phyloP scores from a whole-genome alignment of 2,329 filamentous ascomycete species.

The Paecilomyces formosus region DNA sequence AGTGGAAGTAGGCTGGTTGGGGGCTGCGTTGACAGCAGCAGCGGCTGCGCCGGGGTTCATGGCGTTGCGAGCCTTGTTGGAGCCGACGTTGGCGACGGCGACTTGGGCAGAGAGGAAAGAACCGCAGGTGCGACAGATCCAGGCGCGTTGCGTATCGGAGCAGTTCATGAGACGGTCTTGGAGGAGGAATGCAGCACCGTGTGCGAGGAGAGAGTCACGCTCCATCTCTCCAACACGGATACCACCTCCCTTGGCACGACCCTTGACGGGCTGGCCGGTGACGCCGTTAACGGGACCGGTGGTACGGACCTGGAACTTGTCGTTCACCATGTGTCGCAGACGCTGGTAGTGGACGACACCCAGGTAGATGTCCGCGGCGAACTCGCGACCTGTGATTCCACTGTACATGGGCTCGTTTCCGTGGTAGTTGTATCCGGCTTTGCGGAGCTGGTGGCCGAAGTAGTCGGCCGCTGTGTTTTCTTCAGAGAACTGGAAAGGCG shows the following conservation, averaged over 20 bases:
- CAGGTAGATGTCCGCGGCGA: conserved; percentile 91
- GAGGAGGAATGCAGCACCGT: conserved; percentile 88
- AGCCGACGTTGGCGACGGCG: conserved; percentile 27
- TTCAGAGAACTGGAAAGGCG: conserved; percentile 91
- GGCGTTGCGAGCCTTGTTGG: conserved; percentile 14
- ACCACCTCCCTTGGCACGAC: conserved; percentile 90
- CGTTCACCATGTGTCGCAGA: conserved; percentile 98
- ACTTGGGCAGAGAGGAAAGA: conserved; percentile 80
- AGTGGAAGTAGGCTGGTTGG: conserved; percentile 16
- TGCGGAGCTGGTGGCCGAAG: conserved; percentile 91
- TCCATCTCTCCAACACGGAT: conserved; percentile 99
- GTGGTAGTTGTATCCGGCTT: conserved; percentile 95
- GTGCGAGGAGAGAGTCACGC: conserved; percentile 85
- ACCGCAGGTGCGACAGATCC: conserved; percentile 83
- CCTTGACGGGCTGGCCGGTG: conserved; percentile 95
- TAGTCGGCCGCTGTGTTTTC: conserved; percentile 86
- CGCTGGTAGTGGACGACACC: conserved; percentile 98
- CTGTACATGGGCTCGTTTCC: conserved; percentile 99
- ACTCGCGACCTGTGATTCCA: conserved; percentile 89
- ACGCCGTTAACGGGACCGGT: conserved; percentile 85
- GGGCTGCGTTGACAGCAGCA: conserved; percentile 22
- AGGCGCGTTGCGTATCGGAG: conserved; percentile 82
- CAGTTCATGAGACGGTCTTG: conserved; percentile 97
- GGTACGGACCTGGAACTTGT: conserved; percentile 97
- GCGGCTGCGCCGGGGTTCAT: conserved; percentile 19